phyloP scores from a whole-genome alignment of 2,329 filamentous ascomycete species.

The Escovopsis sp. region DNA sequence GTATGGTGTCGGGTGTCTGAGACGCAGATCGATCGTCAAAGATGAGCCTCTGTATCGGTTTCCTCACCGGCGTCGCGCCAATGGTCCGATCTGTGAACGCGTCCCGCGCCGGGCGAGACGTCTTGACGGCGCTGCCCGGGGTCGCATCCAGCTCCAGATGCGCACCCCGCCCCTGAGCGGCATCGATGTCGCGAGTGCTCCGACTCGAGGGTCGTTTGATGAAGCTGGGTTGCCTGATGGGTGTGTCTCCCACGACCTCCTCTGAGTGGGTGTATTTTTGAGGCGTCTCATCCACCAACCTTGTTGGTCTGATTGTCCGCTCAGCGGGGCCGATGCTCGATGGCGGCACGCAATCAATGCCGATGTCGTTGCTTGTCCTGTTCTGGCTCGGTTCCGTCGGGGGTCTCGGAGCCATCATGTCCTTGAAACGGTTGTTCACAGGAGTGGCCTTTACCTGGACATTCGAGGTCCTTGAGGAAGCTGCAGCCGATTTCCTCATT shows the following conservation, averaged over 20 bases:
- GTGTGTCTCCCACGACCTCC: slow-evolving; percentile 18
- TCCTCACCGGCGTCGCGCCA: slow-evolving; percentile 26
- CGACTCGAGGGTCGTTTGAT: slow-evolving; percentile 7
- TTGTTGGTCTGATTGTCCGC: slow-evolving; percentile 28
- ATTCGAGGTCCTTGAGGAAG: slow-evolving; percentile 18
- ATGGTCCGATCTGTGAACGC: slow-evolving; percentile 9
- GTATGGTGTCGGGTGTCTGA: slow-evolving; percentile 6
- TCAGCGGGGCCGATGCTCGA: slow-evolving; percentile 20
- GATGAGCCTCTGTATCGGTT: slow-evolving; percentile 11
- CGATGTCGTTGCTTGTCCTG: slow-evolving; percentile 8
- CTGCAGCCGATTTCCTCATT: slow-evolving; percentile 34
- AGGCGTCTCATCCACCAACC: slow-evolving; percentile 6
- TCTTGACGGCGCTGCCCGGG: slow-evolving; percentile 6
- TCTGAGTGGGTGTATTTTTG: slow-evolving; percentile 4
- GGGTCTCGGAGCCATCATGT: slow-evolving; percentile 26
- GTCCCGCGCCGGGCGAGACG: slow-evolving; percentile 3
- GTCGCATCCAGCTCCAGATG: no score
- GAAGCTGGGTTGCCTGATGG: slow-evolving; percentile 16
- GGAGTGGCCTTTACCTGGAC: slow-evolving; percentile 44
- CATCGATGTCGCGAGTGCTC: no score
- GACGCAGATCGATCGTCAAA: slow-evolving; percentile 1
- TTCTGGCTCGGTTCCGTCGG: slow-evolving; percentile 9
- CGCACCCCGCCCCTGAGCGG: no score
- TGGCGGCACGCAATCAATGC: slow-evolving; percentile 20
- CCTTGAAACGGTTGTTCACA: slow-evolving; percentile 37